Percentiles rank a stretch among this genome's conserved stretches.
These are phyloP conservation scores for Microcyclosporella mali DNA, from an alignment of 2,329 filamentous ascomycete species.

Conservation along the genomic window DNA sequence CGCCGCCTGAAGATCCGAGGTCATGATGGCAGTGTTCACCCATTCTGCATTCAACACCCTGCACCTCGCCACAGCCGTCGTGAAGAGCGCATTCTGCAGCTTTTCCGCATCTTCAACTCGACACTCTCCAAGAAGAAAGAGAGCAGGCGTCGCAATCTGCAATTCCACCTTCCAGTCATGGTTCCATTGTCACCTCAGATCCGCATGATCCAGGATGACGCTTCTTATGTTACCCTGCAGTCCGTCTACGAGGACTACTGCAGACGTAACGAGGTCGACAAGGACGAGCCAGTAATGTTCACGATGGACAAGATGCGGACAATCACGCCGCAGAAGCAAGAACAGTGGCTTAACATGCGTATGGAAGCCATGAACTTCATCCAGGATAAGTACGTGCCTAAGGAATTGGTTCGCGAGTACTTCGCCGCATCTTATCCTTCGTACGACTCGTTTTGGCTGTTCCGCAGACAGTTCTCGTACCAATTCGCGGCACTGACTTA, in stretches of 20 bases:
- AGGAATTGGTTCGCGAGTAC: constrained; percentile 75
- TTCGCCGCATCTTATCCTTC: constrained; percentile 83
- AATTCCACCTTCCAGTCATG: constrained; percentile 94
- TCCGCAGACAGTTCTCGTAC: constrained; percentile 94
- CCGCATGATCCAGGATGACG: constrained; percentile 89
- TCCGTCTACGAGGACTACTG: constrained; percentile 96
- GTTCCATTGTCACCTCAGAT: constrained; percentile 92
- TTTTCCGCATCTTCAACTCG: constrained; percentile 97
- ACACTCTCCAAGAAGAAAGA: constrained; percentile 89
- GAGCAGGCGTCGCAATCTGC: constrained; percentile 82
- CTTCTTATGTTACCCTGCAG: constrained; percentile 89
- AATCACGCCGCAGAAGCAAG: constrained; percentile 56
- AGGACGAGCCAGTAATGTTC: constrained; percentile 91
- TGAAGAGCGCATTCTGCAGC: constrained; percentile 89
- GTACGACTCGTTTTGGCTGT: constrained; percentile 95
- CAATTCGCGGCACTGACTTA: constrained; percentile 92
- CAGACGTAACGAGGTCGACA: constrained; percentile 74
- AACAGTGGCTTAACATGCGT: constrained; percentile 41
- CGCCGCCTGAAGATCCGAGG: constrained; percentile 91
- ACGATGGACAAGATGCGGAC: constrained; percentile 89
- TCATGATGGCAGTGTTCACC: constrained; percentile 93
- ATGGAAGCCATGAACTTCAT: constrained; percentile 93
- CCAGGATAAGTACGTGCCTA: constrained; percentile 86
- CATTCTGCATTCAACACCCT: constrained; percentile 93
- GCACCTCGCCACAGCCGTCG: constrained; percentile 85